These are phyloP conservation scores for Citrus maxima DNA, from an alignment of 345 rosid genomes.

Conservation along the genomic window DNA sequence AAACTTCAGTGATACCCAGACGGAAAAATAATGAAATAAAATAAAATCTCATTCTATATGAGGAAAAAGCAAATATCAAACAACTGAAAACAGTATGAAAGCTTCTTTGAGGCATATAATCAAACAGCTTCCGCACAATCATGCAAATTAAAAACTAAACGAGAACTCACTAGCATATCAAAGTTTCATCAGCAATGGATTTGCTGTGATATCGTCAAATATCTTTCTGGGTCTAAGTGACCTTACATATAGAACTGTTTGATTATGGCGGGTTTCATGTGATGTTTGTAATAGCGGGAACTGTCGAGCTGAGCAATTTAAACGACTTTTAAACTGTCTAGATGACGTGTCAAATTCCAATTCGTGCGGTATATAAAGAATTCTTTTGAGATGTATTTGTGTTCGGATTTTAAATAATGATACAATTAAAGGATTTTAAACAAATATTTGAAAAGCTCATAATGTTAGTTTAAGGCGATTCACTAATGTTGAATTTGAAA, in stretches of 20 bases:
- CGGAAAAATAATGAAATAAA: background rate
- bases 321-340: background rate
- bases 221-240: background rate
- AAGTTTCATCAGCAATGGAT: background rate
- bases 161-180: background rate
- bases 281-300: too few species aligned
- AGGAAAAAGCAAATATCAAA: background rate
- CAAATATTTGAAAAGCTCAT: too few species aligned
- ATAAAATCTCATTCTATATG: background rate
- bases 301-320: background rate
- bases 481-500: too few species aligned
- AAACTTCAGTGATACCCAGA: background rate
- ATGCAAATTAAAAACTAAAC: background rate
- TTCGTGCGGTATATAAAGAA: background rate
- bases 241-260: background rate
- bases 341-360: background rate
- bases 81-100: background rate
- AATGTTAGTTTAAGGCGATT: too few species aligned
- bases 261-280: too few species aligned
- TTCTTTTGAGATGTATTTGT: too few species aligned
- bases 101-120: constrained; percentile 3
- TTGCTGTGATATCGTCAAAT: background rate
- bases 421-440: too few species aligned
- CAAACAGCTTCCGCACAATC: background rate
- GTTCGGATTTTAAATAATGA: too few species aligned